Evolutionary conservation across 169 alveolate genomes (phyloP).

Genomic region (Plasmodium billcollinsi): DNA sequence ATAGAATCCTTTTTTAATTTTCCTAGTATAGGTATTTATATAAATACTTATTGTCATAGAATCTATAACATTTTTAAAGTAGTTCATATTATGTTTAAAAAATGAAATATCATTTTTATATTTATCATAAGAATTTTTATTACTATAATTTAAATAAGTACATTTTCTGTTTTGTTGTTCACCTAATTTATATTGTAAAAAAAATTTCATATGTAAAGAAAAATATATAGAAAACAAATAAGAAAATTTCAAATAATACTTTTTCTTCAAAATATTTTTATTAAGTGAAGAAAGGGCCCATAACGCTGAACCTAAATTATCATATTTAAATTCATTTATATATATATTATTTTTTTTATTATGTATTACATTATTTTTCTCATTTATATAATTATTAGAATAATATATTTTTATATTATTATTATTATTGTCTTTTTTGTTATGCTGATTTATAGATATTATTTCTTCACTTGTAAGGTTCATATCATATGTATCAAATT

Average conservation of each 20-base stretch:
- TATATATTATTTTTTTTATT: background rate
- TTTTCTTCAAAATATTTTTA: conserved; percentile 34
- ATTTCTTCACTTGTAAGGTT: background rate
- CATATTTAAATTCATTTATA: conserved; percentile 50
- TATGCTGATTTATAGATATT: too few relatives aligned
- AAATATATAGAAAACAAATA: conserved; percentile 46
- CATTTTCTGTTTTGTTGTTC: too few relatives aligned
- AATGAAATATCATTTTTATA: background rate
- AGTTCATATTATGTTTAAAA: conserved; percentile 15
- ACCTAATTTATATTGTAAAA: conserved; percentile 1
- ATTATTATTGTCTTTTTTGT: background rate
- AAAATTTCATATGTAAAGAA: conserved; percentile 55
- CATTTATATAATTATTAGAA: background rate
- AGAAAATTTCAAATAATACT: conserved; percentile 33
- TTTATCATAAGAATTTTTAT: background rate
- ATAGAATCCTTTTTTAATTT: conserved; percentile 52
- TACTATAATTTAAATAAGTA: background rate
- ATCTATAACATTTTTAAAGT: conserved; percentile 27
- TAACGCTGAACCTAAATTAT: conserved; percentile 51
- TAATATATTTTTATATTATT: background rate
- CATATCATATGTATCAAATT: background rate
- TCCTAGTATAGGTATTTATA: conserved; percentile 38
- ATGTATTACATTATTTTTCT: background rate
- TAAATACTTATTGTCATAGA: conserved; percentile 63
- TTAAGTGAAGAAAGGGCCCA: conserved; percentile 62